A percentile compares a stretch with the other conserved stretches of the same genome.
These are phyloP conservation scores for Microbotryum violaceum DNA, from an alignment of 1,284 basidiomycete genomes.

Conservation along the genomic window DNA sequence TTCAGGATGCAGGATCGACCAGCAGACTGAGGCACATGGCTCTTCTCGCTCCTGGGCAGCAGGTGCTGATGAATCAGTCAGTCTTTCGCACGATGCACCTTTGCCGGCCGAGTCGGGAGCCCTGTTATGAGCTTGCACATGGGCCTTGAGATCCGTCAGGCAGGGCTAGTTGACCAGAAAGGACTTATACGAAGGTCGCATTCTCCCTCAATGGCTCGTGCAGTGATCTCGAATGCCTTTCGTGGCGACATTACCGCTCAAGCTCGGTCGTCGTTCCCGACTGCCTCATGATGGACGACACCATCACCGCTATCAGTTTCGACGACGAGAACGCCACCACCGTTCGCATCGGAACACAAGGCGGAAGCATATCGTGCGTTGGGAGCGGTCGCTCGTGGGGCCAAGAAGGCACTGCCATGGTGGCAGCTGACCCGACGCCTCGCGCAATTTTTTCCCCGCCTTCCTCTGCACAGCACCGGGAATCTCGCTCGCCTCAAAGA, in stretches of 20 bases:
- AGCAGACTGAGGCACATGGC: no score
- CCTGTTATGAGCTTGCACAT: not conserved
- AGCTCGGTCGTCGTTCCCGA: conserved; percentile 12
- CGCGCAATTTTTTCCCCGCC: no score
- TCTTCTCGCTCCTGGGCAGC: no score
- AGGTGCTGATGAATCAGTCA: no score
- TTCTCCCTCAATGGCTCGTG: not conserved
- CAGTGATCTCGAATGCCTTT: conserved; percentile 4
- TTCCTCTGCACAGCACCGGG: conserved; percentile 6
- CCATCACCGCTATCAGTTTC: conserved; percentile 21
- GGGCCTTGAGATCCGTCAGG: not conserved
- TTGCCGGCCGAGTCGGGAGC: not conserved
- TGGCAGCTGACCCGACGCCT: not conserved
- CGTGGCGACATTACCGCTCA: not conserved
- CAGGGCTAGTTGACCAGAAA: not conserved
- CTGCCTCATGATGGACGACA: conserved; percentile 23
- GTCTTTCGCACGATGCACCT: no score
- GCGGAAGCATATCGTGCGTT: conserved; percentile 23
- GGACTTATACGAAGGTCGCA: not conserved
- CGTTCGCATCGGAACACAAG: conserved; percentile 12
- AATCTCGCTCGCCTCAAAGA: conserved; percentile 1
- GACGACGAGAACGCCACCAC: conserved; percentile 7
- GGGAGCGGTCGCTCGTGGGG: not conserved
- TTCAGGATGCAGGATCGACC: not conserved
- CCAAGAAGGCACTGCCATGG: no score